Conservation (phyloP, 2,329 filamentous ascomycete genomes). For the Colletotrichum liriopes region DNA sequence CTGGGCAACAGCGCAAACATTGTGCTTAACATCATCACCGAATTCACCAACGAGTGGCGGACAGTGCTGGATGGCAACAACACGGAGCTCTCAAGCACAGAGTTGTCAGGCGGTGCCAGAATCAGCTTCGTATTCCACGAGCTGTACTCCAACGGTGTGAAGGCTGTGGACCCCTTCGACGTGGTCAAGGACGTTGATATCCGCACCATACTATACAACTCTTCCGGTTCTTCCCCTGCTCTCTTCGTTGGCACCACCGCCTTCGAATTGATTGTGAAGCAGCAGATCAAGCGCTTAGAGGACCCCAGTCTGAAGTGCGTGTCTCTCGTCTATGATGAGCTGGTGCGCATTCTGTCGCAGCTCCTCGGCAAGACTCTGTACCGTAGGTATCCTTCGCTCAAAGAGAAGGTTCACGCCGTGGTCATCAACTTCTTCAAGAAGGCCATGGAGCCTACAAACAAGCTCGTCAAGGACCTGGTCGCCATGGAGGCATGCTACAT, state of each 20-base stretch:
- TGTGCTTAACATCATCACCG: slow-evolving; percentile 97
- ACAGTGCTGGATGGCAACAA: slow-evolving; percentile 97
- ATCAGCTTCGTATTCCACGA: slow-evolving; percentile 99
- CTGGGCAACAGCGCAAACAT: slow-evolving; percentile 97
- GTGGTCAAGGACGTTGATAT: slow-evolving; percentile 98
- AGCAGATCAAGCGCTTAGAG: slow-evolving; percentile 96
- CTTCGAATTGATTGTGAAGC: slow-evolving; percentile 99
- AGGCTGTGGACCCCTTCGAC: slow-evolving; percentile 98
- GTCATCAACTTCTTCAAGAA: slow-evolving; percentile 98
- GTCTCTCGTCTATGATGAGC: slow-evolving; percentile 95
- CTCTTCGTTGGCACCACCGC: slow-evolving; percentile 97
- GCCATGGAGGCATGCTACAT: slow-evolving; percentile 97
- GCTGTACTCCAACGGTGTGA: slow-evolving; percentile 96
- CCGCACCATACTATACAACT: slow-evolving; percentile 97
- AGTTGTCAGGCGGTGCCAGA: slow-evolving; percentile 95
- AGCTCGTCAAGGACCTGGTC: slow-evolving; percentile 93
- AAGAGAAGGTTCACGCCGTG: slow-evolving; percentile 96
- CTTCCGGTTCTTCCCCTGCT: slow-evolving; percentile 96
- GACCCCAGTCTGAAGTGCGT: slow-evolving; percentile 98
- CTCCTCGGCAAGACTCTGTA: slow-evolving; percentile 91
- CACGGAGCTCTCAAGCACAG: slow-evolving; percentile 92
- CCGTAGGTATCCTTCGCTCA: slow-evolving; percentile 91
- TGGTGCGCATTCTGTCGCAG: slow-evolving; percentile 94
- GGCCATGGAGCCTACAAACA: slow-evolving; percentile 98
- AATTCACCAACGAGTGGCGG: slow-evolving; percentile 98